Conservation (phyloP, 257 asterid species). For the Eustoma russellianum region DNA sequence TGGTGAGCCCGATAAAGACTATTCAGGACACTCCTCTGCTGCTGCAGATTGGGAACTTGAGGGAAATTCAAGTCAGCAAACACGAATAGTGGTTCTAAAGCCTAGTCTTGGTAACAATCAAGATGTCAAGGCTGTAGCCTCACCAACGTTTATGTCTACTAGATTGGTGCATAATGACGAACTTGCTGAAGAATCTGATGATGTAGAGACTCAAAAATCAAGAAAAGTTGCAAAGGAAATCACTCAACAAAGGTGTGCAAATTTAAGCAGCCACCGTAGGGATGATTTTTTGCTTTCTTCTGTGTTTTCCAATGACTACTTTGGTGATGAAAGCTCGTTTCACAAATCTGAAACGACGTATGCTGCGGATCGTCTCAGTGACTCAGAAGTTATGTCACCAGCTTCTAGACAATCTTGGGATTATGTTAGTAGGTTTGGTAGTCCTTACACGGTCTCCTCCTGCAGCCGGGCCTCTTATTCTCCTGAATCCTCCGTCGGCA, state of each 20-base stretch:
- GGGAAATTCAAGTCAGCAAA: slow-evolving; percentile 54
- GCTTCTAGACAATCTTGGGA: slow-evolving; percentile 94
- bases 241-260: slow-evolving; percentile 63
- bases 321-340: slow-evolving; percentile 85
- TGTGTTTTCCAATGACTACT: slow-evolving; percentile 63
- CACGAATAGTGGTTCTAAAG: slow-evolving; percentile 88
- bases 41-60: slow-evolving; percentile 35
- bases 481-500: slow-evolving; percentile 86
- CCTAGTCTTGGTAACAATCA: slow-evolving; percentile 60
- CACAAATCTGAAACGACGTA: slow-evolving; percentile 67
- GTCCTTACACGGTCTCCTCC: slow-evolving; percentile 72
- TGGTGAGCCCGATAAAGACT: slow-evolving; percentile 28
- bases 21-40: slow-evolving; percentile 31
- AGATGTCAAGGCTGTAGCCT: slow-evolving; percentile 35
- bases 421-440: slow-evolving; percentile 60
- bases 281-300: slow-evolving; percentile 69
- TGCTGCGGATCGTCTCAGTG: slow-evolving; percentile 61
- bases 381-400: slow-evolving; percentile 81
- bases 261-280: slow-evolving; percentile 42
- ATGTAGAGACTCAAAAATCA: slow-evolving; percentile 55
- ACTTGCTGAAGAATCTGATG: slow-evolving; percentile 41
- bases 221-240: slow-evolving; percentile 74
- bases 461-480: slow-evolving; percentile 81
- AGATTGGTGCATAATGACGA: slow-evolving; percentile 33
- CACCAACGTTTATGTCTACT: slow-evolving; percentile 46